These are phyloP conservation scores for Aquilaria yunnanensis DNA, from an alignment of 345 rosid species.

Conservation along the genomic window DNA sequence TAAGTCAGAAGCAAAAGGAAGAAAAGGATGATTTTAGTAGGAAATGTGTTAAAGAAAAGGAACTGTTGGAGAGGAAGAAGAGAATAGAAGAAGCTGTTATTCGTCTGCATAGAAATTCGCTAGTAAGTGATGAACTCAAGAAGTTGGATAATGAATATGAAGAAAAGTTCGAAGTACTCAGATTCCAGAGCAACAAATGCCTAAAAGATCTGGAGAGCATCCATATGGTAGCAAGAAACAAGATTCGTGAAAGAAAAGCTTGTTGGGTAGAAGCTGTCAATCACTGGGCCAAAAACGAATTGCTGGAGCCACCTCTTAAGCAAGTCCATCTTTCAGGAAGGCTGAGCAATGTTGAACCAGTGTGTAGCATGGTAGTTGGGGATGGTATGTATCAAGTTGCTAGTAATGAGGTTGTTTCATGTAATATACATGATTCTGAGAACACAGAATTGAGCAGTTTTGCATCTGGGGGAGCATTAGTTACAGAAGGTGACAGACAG, in stretches of 20 bases:
- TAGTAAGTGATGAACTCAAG: conserved; percentile 36
- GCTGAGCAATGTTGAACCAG: background rate
- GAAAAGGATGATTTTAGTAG: conserved; percentile 32
- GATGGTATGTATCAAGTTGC: conserved; percentile 16
- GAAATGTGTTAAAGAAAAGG: conserved; percentile 38
- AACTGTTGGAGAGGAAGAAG: conserved; percentile 33
- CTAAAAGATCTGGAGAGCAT: conserved; percentile 35
- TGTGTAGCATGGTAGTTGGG: conserved; percentile 7
- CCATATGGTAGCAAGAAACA: conserved; percentile 36
- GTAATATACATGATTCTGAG: conserved; percentile 7
- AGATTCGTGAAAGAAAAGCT: conserved; percentile 35
- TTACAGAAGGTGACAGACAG: conserved; percentile 12
- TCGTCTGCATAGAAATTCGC: conserved; percentile 30
- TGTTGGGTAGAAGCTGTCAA: conserved; percentile 37
- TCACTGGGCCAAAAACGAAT: conserved; percentile 40
- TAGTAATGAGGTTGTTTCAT: conserved; percentile 5
- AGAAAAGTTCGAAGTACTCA: conserved; percentile 33
- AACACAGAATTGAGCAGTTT: background rate
- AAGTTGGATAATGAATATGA: conserved; percentile 41
- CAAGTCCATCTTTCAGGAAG: conserved; percentile 13
- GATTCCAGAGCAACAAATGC: conserved; percentile 20
- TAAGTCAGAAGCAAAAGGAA: conserved; percentile 31
- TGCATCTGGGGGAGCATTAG: no score
- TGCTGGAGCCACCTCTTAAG: conserved; percentile 17
- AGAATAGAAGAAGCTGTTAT: conserved; percentile 45